phyloP scores from a whole-genome alignment of 2,329 filamentous ascomycete species.

The Aureobasidium melanogenum region DNA sequence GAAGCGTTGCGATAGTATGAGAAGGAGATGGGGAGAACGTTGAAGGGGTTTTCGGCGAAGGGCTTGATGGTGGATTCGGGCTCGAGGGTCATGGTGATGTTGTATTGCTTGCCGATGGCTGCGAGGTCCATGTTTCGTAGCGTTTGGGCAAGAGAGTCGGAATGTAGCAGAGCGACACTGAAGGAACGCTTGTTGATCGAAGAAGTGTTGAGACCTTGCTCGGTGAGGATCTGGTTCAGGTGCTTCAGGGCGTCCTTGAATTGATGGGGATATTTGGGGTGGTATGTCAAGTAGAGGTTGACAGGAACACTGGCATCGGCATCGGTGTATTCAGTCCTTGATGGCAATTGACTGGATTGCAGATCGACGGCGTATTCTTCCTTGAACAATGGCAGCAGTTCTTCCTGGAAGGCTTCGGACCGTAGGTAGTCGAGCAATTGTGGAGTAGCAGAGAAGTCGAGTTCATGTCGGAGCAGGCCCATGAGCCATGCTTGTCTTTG shows the following conservation, averaged over 20 bases:
- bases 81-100: neutral
- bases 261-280: neutral
- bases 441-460: neutral
- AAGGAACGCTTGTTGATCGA: slow-evolving; percentile 8
- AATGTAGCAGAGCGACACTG: neutral
- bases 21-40: neutral
- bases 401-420: neutral
- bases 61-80: neutral
- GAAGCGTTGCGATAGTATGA: slow-evolving; percentile 10
- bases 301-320: neutral
- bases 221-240: neutral
- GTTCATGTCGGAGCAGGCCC: slow-evolving; percentile 16
- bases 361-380: neutral
- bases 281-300: slow-evolving; percentile 3
- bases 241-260: slow-evolving; percentile 2
- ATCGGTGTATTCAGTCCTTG: neutral
- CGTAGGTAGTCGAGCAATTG: neutral
- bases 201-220: neutral
- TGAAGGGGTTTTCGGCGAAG: neutral
- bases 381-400: neutral
- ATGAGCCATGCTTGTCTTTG: slow-evolving; percentile 87
- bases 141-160: neutral
- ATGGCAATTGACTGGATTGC: neutral
- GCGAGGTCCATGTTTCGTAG: slow-evolving; percentile 1
- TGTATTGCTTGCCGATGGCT: slow-evolving; percentile 5